Base-by-base conservation (phyloP, 2,329 filamentous ascomycete genomes). In the Fusarium albosuccineum region DNA sequence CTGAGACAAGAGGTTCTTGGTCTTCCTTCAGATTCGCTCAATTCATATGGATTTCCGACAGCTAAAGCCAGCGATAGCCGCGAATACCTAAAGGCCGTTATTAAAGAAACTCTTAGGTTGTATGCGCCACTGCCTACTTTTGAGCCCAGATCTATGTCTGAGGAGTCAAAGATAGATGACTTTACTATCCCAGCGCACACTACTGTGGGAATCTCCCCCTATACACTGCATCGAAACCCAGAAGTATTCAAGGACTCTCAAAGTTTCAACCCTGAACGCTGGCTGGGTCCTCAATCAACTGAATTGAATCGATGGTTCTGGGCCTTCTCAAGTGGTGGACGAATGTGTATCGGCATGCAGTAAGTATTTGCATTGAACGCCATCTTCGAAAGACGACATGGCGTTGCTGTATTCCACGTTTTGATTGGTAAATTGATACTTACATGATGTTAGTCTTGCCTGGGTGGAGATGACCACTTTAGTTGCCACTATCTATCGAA, bases 91-190 rank as follows among this genome's bases (percentile, higher is more conserved):
- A 77, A 84, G 45, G 83, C 83, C 2, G 74, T 86, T 1, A 79
- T 86, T 64, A 84, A 83, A 44, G 85, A 87, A 68, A 83, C 83
- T 0, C 66, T 86, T 4, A 73, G 83, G 1, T 72, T 87, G 0
- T 83, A 84, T 45, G 79, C 83, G 10, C 84, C 85, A 0, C 76
- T 87, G 8, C 85, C 86, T 0, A 82, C 82, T 26, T 83, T 80
- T 0, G 80, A 87, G 52, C 85, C 85, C 6, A 78, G 85, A 6
- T 80, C 78, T 30, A 26, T 69, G 1, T 55, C 57, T 0, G 30
- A 29, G 2, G 71, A 67, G 7, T 58, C 64, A 1, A 53, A 52
- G 0, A 61, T 76, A 2, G 70, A 75, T n/a, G 73, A 70, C 3
- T 76, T 71, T 16, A 17, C 34, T 0, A 69, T 76, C 9, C 74